phyloP scores from a whole-genome alignment of 2,329 filamentous ascomycete species.

The Exophiala oligosperma region DNA sequence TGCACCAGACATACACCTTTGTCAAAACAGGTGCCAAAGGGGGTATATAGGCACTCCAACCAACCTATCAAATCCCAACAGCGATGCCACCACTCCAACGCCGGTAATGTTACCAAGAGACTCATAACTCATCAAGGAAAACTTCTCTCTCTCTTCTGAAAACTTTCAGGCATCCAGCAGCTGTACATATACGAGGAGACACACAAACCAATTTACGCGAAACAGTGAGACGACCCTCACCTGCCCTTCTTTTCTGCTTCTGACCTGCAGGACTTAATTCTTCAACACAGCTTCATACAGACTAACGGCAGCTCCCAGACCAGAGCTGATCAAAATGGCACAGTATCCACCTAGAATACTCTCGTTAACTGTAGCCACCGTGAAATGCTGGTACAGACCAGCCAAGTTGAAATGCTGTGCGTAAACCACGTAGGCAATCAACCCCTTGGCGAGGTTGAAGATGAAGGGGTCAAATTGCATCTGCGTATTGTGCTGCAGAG shows the following conservation, averaged over 20 bases:
- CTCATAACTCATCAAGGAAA: slow-evolving; percentile 19
- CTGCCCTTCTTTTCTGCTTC: background rate
- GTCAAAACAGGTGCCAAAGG: slow-evolving; percentile 2
- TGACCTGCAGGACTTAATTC: slow-evolving; percentile 33
- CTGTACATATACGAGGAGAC: background rate
- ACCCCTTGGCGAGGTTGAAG: slow-evolving; percentile 85
- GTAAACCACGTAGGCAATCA: slow-evolving; percentile 80
- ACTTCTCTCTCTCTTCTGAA: slow-evolving; percentile 5
- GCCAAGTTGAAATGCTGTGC: slow-evolving; percentile 48
- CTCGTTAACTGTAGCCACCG: slow-evolving; percentile 39
- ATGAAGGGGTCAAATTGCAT: slow-evolving; percentile 73
- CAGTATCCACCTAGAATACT: slow-evolving; percentile 41
- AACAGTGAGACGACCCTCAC: background rate
- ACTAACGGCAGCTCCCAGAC: slow-evolving; percentile 43
- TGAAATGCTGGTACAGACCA: slow-evolving; percentile 37
- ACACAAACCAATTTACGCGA: background rate
- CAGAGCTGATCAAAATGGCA: slow-evolving; percentile 43
- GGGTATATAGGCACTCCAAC: slow-evolving; percentile 16
- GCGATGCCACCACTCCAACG: slow-evolving; percentile 1
- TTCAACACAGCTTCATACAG: slow-evolving; percentile 49
- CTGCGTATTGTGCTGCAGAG: slow-evolving; percentile 23
- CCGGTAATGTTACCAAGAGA: slow-evolving; percentile 9
- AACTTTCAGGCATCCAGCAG: background rate
- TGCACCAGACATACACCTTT: slow-evolving; percentile 9
- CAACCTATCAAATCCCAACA: slow-evolving; percentile 5